These are phyloP conservation scores for Paramyrothecium roridum DNA, from an alignment of 2,329 filamentous ascomycete species.

Conservation along the genomic window DNA sequence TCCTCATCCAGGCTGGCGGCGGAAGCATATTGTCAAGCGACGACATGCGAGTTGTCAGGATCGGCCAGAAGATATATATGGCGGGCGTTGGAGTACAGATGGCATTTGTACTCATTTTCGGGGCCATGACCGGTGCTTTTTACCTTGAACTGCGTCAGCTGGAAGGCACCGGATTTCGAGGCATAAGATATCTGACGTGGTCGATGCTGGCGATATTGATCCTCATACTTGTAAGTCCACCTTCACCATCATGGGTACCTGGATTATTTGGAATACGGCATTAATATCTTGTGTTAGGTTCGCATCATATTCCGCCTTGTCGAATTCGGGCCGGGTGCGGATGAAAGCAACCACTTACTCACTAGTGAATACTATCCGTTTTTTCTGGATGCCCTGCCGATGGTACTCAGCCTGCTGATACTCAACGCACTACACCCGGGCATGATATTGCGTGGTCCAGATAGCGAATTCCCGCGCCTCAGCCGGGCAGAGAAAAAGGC, in stretches of 20 bases:
- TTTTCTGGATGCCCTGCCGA: slow-evolving; percentile 50
- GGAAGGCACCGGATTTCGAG: slow-evolving; percentile 17
- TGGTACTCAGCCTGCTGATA: slow-evolving; percentile 43
- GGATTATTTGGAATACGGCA: not conserved
- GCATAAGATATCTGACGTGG: slow-evolving; percentile 29
- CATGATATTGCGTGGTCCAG: slow-evolving; percentile 38
- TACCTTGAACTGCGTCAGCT: slow-evolving; percentile 22
- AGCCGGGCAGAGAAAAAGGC: slow-evolving; percentile 42
- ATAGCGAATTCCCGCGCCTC: slow-evolving; percentile 40
- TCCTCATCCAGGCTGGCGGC: slow-evolving; percentile 39
- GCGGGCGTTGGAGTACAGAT: slow-evolving; percentile 34
- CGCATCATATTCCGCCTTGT: slow-evolving; percentile 60
- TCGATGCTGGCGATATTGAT: slow-evolving; percentile 27
- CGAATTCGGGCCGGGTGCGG: slow-evolving; percentile 49
- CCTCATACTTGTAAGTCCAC: slow-evolving; percentile 29
- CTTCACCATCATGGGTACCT: too few relatives aligned
- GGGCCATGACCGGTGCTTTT: slow-evolving; percentile 29
- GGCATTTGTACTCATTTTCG: slow-evolving; percentile 33
- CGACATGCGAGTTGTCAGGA: slow-evolving; percentile 19
- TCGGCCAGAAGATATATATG: slow-evolving; percentile 36
- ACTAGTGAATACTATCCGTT: slow-evolving; percentile 50
- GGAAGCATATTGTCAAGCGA: slow-evolving; percentile 32
- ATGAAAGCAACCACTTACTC: slow-evolving; percentile 39
- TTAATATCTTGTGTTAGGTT: slow-evolving; percentile 25
- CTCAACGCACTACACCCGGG: slow-evolving; percentile 47